Evolutionary conservation across 2,329 filamentous ascomycete species (phyloP).

Genomic region (Westerdykella ornata): DNA sequence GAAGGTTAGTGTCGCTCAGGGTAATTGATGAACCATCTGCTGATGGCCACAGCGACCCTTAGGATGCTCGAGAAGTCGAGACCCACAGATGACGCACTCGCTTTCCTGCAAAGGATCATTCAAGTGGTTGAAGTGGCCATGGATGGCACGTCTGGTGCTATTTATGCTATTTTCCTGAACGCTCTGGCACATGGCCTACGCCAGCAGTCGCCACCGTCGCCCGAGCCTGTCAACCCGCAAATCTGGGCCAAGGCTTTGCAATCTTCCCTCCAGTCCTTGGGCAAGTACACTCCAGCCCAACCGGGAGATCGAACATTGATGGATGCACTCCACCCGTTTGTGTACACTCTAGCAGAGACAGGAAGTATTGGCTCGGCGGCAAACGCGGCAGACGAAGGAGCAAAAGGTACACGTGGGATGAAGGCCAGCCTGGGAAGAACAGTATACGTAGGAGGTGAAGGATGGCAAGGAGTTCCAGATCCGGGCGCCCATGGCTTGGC

Average conservation of each 20-base stretch:
- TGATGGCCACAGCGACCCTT: conserved; percentile 37
- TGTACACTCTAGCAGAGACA: conserved; percentile 60
- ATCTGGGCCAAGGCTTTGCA: conserved; percentile 63
- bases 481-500: conserved; percentile 73
- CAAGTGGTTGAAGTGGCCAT: conserved; percentile 61
- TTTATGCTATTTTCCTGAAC: conserved; percentile 86
- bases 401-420: conserved; percentile 86
- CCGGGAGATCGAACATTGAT: conserved; percentile 86
- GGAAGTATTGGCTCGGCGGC: conserved; percentile 67
- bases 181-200: conserved; percentile 65
- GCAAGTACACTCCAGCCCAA: conserved; percentile 80
- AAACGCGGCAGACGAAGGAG: conserved; percentile 64
- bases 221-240: conserved; percentile 42
- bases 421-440: conserved; percentile 76
- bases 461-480: conserved; percentile 66
- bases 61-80: conserved; percentile 38
- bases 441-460: conserved; percentile 73
- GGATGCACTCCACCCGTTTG: conserved; percentile 84
- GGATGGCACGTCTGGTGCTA: conserved; percentile 70
- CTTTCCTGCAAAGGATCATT: conserved; percentile 55
- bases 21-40: conserved; percentile 9
- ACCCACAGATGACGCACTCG: conserved; percentile 52
- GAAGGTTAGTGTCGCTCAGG: conserved; percentile 49
- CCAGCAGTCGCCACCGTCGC: conserved; percentile 45
- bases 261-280: conserved; percentile 57